Percentiles rank a stretch among this genome's conserved stretches.
Conservation (phyloP, 176 grass and related monocot species). For the Aegilops speltoides region DNA sequence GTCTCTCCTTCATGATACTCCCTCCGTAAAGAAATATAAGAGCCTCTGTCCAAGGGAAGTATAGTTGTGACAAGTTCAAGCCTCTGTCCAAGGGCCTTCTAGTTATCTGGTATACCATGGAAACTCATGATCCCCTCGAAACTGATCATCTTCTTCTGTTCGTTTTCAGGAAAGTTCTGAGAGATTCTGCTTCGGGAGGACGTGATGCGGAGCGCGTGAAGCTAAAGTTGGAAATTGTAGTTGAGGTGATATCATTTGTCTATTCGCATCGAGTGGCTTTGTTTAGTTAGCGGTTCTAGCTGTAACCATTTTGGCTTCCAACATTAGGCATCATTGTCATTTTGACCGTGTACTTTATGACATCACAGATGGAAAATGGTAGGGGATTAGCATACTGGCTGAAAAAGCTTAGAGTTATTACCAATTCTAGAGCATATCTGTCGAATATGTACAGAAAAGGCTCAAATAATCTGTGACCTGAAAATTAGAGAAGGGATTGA, state of each 20-base stretch:
- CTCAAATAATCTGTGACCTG: not conserved
- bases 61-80: not conserved
- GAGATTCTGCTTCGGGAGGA: conserved; percentile 70
- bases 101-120: not conserved
- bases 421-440: not conserved
- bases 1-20: not conserved
- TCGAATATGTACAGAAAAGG: not conserved
- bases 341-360: not conserved
- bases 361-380: not conserved
- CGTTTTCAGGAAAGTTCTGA: conserved; percentile 70
- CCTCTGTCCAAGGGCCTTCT: not conserved
- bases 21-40: no score
- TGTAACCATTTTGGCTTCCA: not conserved
- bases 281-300: not conserved
- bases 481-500: not conserved
- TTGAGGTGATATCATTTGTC: conserved; percentile 52
- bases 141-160: conserved; percentile 19
- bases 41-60: no score
- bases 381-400: not conserved
- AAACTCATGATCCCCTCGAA: not conserved
- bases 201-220: conserved; percentile 84
- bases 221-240: conserved; percentile 84
- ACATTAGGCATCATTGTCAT: not conserved
- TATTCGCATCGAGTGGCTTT: not conserved
- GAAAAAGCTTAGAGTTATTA: not conserved